Evolutionary conservation across 2,329 filamentous ascomycete genomes (phyloP).

Genomic region (Talaromyces islandicus): DNA sequence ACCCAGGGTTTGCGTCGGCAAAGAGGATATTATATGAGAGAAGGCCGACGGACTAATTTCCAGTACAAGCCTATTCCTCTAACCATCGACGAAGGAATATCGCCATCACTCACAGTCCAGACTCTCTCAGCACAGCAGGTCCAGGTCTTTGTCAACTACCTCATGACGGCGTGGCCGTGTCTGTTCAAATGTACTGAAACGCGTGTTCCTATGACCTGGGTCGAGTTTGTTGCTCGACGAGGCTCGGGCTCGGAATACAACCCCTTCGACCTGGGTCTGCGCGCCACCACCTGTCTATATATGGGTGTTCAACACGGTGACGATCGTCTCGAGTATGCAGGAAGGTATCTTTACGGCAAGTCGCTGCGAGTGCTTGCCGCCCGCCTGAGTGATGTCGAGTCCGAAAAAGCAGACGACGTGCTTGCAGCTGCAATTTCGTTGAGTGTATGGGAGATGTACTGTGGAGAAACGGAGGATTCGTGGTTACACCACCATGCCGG

Average conservation of each 20-base stretch:
- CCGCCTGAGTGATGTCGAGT: constrained; percentile 18
- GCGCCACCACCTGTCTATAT: constrained; percentile 20
- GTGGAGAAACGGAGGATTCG: constrained; percentile 24
- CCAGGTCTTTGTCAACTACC: constrained; percentile 21
- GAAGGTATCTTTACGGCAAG: constrained; percentile 20
- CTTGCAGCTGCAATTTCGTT: constrained; percentile 29
- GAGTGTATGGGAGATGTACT: constrained; percentile 31
- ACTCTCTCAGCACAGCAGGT: constrained; percentile 18
- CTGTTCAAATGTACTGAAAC: constrained; percentile 21
- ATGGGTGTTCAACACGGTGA: constrained; percentile 17
- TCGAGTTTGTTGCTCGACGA: constrained; percentile 18
- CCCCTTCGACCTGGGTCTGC: constrained; percentile 11
- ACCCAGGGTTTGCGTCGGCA: background rate
- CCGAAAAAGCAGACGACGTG: constrained; percentile 25
- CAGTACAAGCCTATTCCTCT: constrained; percentile 4
- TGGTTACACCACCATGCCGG: constrained; percentile 33
- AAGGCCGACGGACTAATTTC: background rate
- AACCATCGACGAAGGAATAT: constrained; percentile 17
- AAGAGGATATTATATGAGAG: background rate
- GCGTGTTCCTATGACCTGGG: constrained; percentile 21
- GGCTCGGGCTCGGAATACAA: constrained; percentile 11
- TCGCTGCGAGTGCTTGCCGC: constrained; percentile 23
- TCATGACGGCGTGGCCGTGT: constrained; percentile 20
- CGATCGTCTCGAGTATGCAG: constrained; percentile 17
- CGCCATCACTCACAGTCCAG: constrained; percentile 20